Conservation (phyloP, 345 rosid species). For the Populus simonii region DNA sequence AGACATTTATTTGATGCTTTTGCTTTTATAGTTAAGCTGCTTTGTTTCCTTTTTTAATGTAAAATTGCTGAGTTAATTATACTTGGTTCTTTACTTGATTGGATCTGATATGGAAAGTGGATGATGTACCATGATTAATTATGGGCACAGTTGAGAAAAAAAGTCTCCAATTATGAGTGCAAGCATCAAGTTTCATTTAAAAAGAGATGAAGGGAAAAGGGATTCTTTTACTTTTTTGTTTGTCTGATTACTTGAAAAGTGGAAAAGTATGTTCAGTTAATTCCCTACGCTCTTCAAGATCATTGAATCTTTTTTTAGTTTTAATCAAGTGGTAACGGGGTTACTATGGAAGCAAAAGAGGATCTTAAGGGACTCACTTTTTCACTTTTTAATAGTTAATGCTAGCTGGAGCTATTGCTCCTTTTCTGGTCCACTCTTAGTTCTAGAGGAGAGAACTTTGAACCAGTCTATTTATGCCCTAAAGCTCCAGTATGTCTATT, state of each 20-base stretch:
- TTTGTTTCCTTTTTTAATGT: background rate
- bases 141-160: constrained; percentile 4
- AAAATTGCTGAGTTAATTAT: background rate
- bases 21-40: background rate
- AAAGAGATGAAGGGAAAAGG: background rate
- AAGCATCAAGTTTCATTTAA: constrained; percentile 4
- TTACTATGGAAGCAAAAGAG: background rate
- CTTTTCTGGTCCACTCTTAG: background rate
- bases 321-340: background rate
- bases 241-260: constrained; percentile 23
- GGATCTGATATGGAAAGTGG: constrained; percentile 31
- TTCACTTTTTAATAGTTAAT: background rate
- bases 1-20: background rate
- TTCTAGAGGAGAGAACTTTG: background rate
- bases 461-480: background rate
- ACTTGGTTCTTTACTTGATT: constrained; percentile 5
- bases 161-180: constrained; percentile 10
- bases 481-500: background rate
- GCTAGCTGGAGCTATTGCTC: background rate
- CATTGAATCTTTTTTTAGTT: background rate
- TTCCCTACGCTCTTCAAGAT: constrained; percentile 9
- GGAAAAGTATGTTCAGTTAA: background rate
- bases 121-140: constrained; percentile 11
- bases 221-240: constrained; percentile 12
- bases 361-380: background rate